A percentile compares a stretch with the other conserved stretches of the same genome.
Evolutionary conservation across 495 filamentous ascomycete genomes (phyloP).

Genomic region (Talaromyces thailandensis): DNA sequence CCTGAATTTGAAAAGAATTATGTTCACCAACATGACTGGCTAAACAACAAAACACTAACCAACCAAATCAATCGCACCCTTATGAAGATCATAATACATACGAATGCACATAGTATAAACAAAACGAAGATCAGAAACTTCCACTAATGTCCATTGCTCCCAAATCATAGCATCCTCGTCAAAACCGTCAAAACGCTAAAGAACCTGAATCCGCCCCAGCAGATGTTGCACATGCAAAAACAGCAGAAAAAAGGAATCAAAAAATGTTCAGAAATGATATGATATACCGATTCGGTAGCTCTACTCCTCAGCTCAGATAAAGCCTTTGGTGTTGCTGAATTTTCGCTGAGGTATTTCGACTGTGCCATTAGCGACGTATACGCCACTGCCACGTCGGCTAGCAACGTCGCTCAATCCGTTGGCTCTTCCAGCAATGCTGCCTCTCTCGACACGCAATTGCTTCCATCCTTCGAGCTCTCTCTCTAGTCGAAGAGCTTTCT

Average conservation of each 20-base stretch:
- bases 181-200: not conserved
- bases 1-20: not conserved
- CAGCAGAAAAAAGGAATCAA: not conserved
- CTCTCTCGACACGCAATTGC: conserved; percentile 56
- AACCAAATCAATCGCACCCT: not conserved
- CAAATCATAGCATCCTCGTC: not conserved
- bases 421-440: conserved; percentile 24
- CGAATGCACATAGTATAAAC: conserved; percentile 1
- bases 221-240: not conserved
- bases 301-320: conserved; percentile 27
- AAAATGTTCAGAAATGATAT: conserved; percentile 12
- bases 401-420: conserved; percentile 31
- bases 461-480: conserved; percentile 86
- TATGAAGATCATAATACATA: not conserved
- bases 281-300: not conserved
- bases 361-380: conserved; percentile 17
- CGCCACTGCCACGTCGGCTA: conserved; percentile 31
- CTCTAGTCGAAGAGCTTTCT: conserved; percentile 74
- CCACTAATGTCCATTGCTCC: not conserved
- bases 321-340: conserved; percentile 42
- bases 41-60: not conserved
- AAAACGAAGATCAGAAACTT: not conserved
- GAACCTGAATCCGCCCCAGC: not conserved
- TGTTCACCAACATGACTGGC: not conserved
- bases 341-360: conserved; percentile 33